phyloP scores from a whole-genome alignment of 1,284 basidiomycete species.

The Microbotryomycetes sp. region DNA sequence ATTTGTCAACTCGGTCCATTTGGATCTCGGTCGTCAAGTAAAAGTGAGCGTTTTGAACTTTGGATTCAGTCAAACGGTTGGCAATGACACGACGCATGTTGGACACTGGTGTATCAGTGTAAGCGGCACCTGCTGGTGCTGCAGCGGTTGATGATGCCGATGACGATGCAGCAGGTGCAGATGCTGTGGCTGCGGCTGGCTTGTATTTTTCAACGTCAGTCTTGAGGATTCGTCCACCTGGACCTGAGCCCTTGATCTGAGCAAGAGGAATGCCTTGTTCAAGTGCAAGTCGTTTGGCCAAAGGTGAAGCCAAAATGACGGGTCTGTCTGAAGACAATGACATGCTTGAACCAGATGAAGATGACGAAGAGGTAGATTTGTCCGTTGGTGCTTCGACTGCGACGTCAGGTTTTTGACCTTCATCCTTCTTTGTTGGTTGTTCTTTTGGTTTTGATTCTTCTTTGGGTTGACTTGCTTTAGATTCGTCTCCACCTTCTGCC shows the following conservation, averaged over 20 bases:
- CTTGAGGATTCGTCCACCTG: constrained; percentile 86
- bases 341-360: constrained; percentile 31
- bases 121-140: constrained; percentile 55
- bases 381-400: constrained; percentile 19
- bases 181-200: constrained; percentile 35
- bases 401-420: constrained; percentile 45
- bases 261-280: constrained; percentile 88
- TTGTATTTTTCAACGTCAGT: constrained; percentile 86
- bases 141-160: constrained; percentile 42
- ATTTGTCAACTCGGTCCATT: constrained; percentile 94
- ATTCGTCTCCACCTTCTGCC: constrained; percentile 37
- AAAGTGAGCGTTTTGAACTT: constrained; percentile 93
- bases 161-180: constrained; percentile 19
- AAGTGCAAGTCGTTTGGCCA: constrained; percentile 93
- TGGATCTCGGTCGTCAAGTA: constrained; percentile 92
- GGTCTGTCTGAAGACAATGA: constrained; percentile 36
- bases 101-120: constrained; percentile 82
- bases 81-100: constrained; percentile 96
- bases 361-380: constrained; percentile 31
- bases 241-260: constrained; percentile 90
- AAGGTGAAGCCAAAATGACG: constrained; percentile 84
- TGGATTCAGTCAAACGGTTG: constrained; percentile 80
- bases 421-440: constrained; percentile 43
- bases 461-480: constrained; percentile 16
- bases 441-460: constrained; percentile 26